A percentile compares a stretch with the other conserved stretches of the same genome.
These are phyloP conservation scores for Phalaenopsis aphrodite DNA, from an alignment of 106 monocot species.

Conservation along the genomic window DNA sequence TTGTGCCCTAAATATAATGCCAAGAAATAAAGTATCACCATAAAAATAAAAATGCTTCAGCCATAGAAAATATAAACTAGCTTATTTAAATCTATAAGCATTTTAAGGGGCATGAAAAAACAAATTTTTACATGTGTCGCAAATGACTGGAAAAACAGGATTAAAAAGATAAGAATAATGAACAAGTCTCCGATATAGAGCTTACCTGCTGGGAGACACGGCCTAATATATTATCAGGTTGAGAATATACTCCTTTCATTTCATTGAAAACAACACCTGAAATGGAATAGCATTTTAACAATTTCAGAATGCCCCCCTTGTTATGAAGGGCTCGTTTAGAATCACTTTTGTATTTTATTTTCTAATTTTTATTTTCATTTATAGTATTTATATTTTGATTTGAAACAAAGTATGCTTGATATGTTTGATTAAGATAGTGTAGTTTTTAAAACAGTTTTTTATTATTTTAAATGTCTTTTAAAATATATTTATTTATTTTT, in stretches of 20 bases:
- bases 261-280: constrained; percentile 99
- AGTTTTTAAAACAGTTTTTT: too few species aligned
- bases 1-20: neutral
- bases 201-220: constrained; percentile 71
- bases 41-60: neutral
- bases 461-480: too few species aligned
- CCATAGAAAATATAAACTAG: neutral
- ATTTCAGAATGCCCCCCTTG: too few species aligned
- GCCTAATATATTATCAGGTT: constrained; percentile 91
- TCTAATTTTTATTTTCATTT: too few species aligned
- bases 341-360: too few species aligned
- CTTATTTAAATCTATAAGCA: neutral
- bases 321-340: too few species aligned
- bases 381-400: too few species aligned
- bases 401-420: too few species aligned
- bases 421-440: too few species aligned
- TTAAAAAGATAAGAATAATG: neutral
- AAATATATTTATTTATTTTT: too few species aligned
- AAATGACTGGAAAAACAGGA: neutral
- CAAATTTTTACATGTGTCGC: neutral
- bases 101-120: neutral
- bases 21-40: neutral
- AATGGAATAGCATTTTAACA: constrained; percentile 1
- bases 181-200: neutral
- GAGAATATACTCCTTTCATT: constrained; percentile 99